A percentile compares a stretch with the other conserved stretches of the same genome.
These are phyloP conservation scores for Cutaneotrichosporon sp. DNA, from an alignment of 1,284 basidiomycete genomes.

Conservation along the genomic window DNA sequence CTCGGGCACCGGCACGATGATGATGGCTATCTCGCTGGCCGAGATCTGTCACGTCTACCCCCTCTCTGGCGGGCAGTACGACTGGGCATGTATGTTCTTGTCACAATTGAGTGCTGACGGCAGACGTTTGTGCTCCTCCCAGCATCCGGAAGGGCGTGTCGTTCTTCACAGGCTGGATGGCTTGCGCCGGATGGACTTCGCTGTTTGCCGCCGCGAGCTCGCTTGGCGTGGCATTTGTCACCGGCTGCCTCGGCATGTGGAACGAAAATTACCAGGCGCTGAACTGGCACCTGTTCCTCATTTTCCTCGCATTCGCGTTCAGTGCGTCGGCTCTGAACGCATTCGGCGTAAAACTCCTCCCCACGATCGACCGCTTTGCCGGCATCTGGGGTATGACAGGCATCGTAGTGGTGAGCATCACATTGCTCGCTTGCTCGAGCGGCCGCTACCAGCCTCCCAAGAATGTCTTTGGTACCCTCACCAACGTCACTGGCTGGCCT, in stretches of 20 bases:
- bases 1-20: slow-evolving; percentile 34
- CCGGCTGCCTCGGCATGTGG: slow-evolving; percentile 27
- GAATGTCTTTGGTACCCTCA: slow-evolving; percentile 48
- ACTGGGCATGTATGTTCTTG: slow-evolving; percentile 31
- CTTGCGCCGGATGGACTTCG: slow-evolving; percentile 48
- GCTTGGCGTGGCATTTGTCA: slow-evolving; percentile 34
- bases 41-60: slow-evolving; percentile 24
- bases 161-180: slow-evolving; percentile 23
- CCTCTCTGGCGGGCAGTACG: slow-evolving; percentile 46
- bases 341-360: slow-evolving; percentile 21
- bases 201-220: slow-evolving; percentile 44
- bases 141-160: slow-evolving; percentile 12
- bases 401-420: slow-evolving; percentile 42
- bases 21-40: slow-evolving; percentile 33
- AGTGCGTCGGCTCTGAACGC: slow-evolving; percentile 20
- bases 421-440: slow-evolving; percentile 25
- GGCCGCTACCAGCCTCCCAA: slow-evolving; percentile 40
- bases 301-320: slow-evolving; percentile 16
- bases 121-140: slow-evolving; percentile 16
- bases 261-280: slow-evolving; percentile 8
- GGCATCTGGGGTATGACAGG: slow-evolving; percentile 39
- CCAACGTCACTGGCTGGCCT: slow-evolving; percentile 36
- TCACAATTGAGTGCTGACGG: not conserved
- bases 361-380: slow-evolving; percentile 29
- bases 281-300: slow-evolving; percentile 22